phyloP scores from a whole-genome alignment of 331 rosid genomes.

The Pyrus hybrid region DNA sequence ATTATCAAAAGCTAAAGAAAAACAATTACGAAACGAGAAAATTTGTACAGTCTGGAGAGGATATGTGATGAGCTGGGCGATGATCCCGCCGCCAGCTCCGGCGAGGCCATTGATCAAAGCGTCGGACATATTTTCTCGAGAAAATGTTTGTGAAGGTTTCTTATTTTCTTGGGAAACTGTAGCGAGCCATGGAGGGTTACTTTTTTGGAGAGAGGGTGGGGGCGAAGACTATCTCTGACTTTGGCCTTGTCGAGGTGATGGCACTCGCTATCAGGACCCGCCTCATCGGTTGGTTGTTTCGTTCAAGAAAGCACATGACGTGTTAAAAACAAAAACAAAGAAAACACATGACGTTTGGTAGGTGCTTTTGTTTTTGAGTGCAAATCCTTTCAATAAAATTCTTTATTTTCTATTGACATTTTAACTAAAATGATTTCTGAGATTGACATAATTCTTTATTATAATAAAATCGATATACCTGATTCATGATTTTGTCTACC shows the following conservation, averaged over 20 bases:
- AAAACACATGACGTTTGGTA: background rate
- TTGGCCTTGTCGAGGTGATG: constrained; percentile 4
- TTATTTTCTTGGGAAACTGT: constrained; percentile 22
- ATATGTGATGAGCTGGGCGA: constrained; percentile 90
- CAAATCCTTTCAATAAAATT: too few species aligned
- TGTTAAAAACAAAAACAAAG: too few species aligned
- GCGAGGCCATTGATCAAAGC: constrained; percentile 95
- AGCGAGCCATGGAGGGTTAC: background rate
- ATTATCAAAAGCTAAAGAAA: background rate
- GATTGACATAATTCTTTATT: too few species aligned
- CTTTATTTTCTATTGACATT: too few species aligned
- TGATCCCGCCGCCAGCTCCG: constrained; percentile 99
- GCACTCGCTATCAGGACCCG: background rate
- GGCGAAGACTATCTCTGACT: constrained; percentile 1
- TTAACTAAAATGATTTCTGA: too few species aligned
- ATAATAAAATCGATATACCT: too few species aligned
- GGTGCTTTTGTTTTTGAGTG: background rate
- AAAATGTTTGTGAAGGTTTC: background rate
- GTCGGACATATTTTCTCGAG: constrained; percentile 57
- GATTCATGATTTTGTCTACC: too few species aligned
- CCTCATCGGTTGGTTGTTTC: background rate
- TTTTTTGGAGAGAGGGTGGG: background rate
- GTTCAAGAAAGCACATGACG: constrained; percentile 8
- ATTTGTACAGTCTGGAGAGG: constrained; percentile 81
- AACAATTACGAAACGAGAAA: background rate